Base-by-base conservation (phyloP, 495 filamentous ascomycete species). In the Podospora australis region DNA sequence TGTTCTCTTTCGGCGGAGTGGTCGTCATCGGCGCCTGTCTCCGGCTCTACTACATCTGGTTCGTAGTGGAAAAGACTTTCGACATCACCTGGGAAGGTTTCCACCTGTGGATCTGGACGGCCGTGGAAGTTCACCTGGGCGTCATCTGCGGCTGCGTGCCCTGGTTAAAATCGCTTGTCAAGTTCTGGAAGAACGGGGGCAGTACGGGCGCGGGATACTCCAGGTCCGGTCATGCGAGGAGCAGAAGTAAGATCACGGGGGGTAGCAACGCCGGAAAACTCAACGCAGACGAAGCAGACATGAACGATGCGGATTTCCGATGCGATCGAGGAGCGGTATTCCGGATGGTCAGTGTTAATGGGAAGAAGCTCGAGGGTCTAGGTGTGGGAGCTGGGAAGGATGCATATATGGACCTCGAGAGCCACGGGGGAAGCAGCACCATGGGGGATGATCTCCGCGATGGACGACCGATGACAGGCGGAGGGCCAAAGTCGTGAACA, bases 81-180 rank as follows among this genome's bases (percentile, higher is more conserved):
- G 62, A 65, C 50, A 52, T 60, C 0, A 65, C 62, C 2, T 65
- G 62, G 67, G 64, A 70, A 38, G 65, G 69, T 16, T 64, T 66
- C 26, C 55, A 70, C 6, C 47, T 64, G 9, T 69, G 68, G 53
- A 57, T 64, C 25, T 71, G 67, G 63, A 70, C 67, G 0, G 63
- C 69, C 13, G 54, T 72, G 40, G 70, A 72, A 53, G 66, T 69
- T 1, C 60, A 70, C 3, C 47, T 72, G 14, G 64, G 67, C 2
- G 60, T 72, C 29, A 66, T 68, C 22, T 63, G 64, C 39, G 67
- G 64, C 6, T 70, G 66, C 39, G 59, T 72, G 40, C 70, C 70
- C 7, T 59, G 57, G 16, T 49, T 69, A 4, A 63, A 66, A 39
- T 59, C 64, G 2, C 53, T 72, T 41, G 50, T 66, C 41, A 58